Conservation (phyloP, 805 yeast species). For the Starmerella tilneyi region DNA sequence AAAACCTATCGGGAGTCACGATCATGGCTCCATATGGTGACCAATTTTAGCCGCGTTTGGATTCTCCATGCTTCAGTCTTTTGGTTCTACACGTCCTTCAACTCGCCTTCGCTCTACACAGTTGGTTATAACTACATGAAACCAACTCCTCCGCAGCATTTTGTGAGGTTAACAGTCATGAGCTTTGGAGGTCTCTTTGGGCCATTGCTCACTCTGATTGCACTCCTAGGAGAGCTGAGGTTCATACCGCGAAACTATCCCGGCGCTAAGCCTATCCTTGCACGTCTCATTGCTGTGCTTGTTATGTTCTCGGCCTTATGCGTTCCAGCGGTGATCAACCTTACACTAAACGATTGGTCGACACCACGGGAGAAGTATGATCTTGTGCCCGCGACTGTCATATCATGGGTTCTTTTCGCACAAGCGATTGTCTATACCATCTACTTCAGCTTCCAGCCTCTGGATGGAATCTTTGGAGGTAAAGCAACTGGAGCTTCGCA, state of each 20-base stretch:
- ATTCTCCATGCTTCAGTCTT: constrained; percentile 61
- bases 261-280: constrained; percentile 52
- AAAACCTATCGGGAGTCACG: constrained; percentile 70
- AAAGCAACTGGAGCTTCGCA: not conserved
- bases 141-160: constrained; percentile 42
- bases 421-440: constrained; percentile 45
- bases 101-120: constrained; percentile 60
- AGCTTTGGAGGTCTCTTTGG: constrained; percentile 61
- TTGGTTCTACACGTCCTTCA: constrained; percentile 66
- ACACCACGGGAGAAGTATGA: not conserved
- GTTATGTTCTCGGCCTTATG: constrained; percentile 34
- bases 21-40: constrained; percentile 63
- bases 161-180: constrained; percentile 46
- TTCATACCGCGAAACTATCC: constrained; percentile 68
- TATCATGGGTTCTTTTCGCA: constrained; percentile 47
- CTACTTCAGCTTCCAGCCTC: constrained; percentile 53
- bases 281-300: constrained; percentile 38
- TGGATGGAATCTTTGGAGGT: constrained; percentile 43
- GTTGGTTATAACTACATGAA: constrained; percentile 40
- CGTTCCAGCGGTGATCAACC: constrained; percentile 20
- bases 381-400: constrained; percentile 25
- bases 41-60: constrained; percentile 73
- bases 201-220: constrained; percentile 44
- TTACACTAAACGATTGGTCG: constrained; percentile 19
- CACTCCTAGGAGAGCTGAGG: constrained; percentile 45